Evolutionary conservation across 371 early-diverging fungal genomes (phyloP), one percentile per base, ranked within the genome.

Genomic region (Ordospora pajunii): DNA sequence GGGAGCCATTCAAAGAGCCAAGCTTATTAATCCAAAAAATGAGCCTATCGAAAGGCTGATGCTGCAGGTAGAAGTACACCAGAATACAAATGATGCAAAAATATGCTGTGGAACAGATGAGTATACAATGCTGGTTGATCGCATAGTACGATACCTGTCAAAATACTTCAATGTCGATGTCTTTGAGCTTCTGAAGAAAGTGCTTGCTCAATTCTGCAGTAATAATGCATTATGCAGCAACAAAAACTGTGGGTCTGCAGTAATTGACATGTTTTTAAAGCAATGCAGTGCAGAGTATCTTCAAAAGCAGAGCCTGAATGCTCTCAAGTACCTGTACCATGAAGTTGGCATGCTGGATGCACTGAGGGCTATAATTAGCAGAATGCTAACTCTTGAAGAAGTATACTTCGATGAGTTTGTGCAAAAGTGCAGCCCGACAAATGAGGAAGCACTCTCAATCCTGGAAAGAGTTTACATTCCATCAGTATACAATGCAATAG

Each of bases 1-100:
- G 6, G 76, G 76, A 22, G 76, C 76, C 12, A 11, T 70, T 0
- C 23, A 75, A 22, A 72, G 70, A 17, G 14, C 22, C 9, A 52
- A 51, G 25, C 37, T 12, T 12, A 51, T 53, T 46, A 37, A 74
- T 12, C 23, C 22, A 19, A 22, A 21, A 3, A 44, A 73, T 45
- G 37, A 40, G 32, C 4, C 37, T 14, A 58, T 75, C 7, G 50
- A 42, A 37, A 27, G 40, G 9, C 17, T 70, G n/a, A 7, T 37
- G n/a, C 8, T 25, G n/a, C 58, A 58, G 40, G 32, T 58, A 58
- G 27, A 37, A 14, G 32, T 58, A 6, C 58, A 58, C 19, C 6
- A 58, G 58, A 58, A 25, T 3, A 58, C 58, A 37, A 27, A 37
- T 14, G 17, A 14, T 0, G 58, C 27, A 37, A 58, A 58, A n/a